Evolutionary conservation across 139 green algal species (phyloP).

Genomic region (Deuterostichococcus epilithicus): DNA sequence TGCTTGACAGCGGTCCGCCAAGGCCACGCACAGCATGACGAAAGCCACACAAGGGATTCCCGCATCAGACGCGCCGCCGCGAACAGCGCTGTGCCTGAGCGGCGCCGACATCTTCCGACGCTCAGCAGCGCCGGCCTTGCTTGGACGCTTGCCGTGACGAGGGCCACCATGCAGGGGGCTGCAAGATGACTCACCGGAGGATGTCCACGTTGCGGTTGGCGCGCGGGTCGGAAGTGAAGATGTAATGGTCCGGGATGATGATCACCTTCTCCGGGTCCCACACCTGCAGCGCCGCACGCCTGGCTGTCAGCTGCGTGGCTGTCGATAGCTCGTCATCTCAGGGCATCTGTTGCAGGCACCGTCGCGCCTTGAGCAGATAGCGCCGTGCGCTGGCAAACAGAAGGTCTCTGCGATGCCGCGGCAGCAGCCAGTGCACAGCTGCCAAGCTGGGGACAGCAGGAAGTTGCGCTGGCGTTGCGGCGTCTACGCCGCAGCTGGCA

Average conservation of each 20-base stretch:
- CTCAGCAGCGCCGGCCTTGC: too few relatives aligned
- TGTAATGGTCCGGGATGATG: slow-evolving; percentile 97
- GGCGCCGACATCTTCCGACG: slow-evolving; percentile 28
- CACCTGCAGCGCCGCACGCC: slow-evolving; percentile 43
- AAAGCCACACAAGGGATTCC: too few relatives aligned
- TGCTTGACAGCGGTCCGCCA: too few relatives aligned
- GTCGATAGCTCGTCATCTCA: too few relatives aligned
- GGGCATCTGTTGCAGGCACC: too few relatives aligned
- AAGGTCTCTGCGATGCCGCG: not conserved
- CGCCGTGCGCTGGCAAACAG: too few relatives aligned
- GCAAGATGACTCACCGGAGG: slow-evolving; percentile 37
- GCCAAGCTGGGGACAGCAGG: not conserved
- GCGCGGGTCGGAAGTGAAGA: slow-evolving; percentile 89
- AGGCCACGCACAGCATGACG: too few relatives aligned
- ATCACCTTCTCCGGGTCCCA: slow-evolving; percentile 90
- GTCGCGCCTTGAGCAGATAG: too few relatives aligned
- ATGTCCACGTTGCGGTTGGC: slow-evolving; percentile 98
- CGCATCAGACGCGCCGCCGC: too few relatives aligned
- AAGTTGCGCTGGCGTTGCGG: not conserved
- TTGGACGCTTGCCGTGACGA: too few relatives aligned
- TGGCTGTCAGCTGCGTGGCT: not conserved
- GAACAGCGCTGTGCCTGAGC: not conserved
- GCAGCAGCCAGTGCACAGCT: not conserved
- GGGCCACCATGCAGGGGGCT: too few relatives aligned
- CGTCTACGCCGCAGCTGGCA: too few relatives aligned